Percentiles rank a stretch among this genome's conserved stretches.
These are phyloP conservation scores for Suhomyces panamericanus DNA, from an alignment of 1,139 yeast genomes.

Conservation along the genomic window DNA sequence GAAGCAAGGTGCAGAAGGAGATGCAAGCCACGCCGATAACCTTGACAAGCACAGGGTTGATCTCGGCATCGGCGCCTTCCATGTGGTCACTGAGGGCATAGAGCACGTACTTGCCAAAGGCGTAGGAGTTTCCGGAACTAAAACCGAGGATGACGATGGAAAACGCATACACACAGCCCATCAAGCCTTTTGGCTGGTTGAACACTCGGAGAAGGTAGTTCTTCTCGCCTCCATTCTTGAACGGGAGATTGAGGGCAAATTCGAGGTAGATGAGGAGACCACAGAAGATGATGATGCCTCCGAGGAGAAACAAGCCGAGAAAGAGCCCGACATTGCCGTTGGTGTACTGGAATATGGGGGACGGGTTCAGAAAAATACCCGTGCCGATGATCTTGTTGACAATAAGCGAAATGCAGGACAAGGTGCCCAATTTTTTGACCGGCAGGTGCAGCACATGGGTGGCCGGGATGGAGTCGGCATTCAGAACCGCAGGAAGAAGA, in stretches of 20 bases:
- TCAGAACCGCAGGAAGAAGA: slow-evolving; percentile 7
- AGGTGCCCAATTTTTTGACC: slow-evolving; percentile 23
- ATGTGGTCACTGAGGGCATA: slow-evolving; percentile 34
- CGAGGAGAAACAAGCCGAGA: slow-evolving; percentile 41
- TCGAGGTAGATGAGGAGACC: slow-evolving; percentile 50
- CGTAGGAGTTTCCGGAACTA: slow-evolving; percentile 52
- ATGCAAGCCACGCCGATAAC: slow-evolving; percentile 48
- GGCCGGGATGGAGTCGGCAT: neutral
- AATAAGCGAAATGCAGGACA: slow-evolving; percentile 36
- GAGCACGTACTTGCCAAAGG: slow-evolving; percentile 50
- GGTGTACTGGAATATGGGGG: slow-evolving; percentile 45
- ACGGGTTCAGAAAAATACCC: slow-evolving; percentile 52
- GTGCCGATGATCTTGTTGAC: slow-evolving; percentile 56
- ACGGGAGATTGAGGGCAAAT: slow-evolving; percentile 48
- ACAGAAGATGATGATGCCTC: slow-evolving; percentile 48
- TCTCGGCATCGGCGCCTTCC: slow-evolving; percentile 17
- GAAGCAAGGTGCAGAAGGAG: slow-evolving; percentile 41
- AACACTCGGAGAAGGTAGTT: slow-evolving; percentile 49
- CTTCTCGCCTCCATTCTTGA: slow-evolving; percentile 51
- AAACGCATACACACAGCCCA: slow-evolving; percentile 48
- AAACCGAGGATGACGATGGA: slow-evolving; percentile 50
- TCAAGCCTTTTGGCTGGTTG: slow-evolving; percentile 35
- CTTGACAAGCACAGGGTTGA: slow-evolving; percentile 27
- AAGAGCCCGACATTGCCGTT: slow-evolving; percentile 46
- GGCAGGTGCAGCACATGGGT: neutral